A percentile compares a stretch with the other conserved stretches of the same genome.
These are phyloP conservation scores for Trichosporon coremiiforme DNA, from an alignment of 1,284 basidiomycete species.

Conservation along the genomic window DNA sequence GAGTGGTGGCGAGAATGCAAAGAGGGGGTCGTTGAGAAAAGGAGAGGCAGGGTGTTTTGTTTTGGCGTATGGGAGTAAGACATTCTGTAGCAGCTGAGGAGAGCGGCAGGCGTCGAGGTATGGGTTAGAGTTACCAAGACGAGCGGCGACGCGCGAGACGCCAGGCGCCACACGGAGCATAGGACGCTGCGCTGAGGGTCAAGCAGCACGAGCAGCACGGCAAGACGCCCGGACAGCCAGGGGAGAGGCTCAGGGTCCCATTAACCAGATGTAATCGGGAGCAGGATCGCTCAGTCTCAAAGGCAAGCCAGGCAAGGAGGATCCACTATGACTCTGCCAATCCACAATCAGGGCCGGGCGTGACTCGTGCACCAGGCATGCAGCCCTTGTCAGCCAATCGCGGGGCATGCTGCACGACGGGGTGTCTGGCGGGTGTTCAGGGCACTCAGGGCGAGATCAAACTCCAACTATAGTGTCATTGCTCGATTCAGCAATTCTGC, in stretches of 20 bases:
- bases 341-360: neutral
- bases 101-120: neutral
- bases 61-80: constrained; percentile 8
- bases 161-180: neutral
- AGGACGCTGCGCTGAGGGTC: neutral
- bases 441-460: neutral
- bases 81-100: constrained; percentile 9
- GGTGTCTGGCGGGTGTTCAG: neutral
- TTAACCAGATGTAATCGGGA: constrained; percentile 15
- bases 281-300: constrained; percentile 3
- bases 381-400: neutral
- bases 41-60: constrained; percentile 5
- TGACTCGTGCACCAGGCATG: constrained; percentile 8
- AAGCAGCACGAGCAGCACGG: neutral
- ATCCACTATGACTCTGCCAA: constrained; percentile 14
- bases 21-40: constrained; percentile 8
- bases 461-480: constrained; percentile 12
- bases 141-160: neutral
- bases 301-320: neutral
- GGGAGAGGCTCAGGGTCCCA: neutral
- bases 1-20: constrained; percentile 11
- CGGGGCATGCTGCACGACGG: neutral
- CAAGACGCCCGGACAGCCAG: constrained; percentile 12
- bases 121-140: neutral
- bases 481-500: constrained; percentile 12